Evolutionary conservation across 345 rosid species (phyloP).

Genomic region (Jatropha curcas): DNA sequence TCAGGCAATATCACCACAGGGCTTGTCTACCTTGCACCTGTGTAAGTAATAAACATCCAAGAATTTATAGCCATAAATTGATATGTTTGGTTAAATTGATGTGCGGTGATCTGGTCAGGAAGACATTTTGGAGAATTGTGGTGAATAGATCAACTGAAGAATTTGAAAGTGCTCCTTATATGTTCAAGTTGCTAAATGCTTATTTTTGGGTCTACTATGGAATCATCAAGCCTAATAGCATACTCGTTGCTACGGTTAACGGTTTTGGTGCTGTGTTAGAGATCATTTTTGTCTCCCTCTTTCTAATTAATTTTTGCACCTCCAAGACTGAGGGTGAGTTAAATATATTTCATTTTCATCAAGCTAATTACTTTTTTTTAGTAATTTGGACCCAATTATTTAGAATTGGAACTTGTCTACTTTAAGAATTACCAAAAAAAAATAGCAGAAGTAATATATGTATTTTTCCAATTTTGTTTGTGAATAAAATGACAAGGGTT

Average conservation of each 20-base stretch:
- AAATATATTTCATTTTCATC: not conserved
- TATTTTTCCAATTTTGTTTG: too few relatives aligned
- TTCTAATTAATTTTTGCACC: slow-evolving; percentile 63
- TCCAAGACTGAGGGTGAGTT: slow-evolving; percentile 48
- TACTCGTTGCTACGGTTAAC: slow-evolving; percentile 75
- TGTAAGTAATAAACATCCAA: slow-evolving; percentile 33
- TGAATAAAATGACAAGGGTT: not conserved
- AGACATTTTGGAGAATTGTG: slow-evolving; percentile 70
- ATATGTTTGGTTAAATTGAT: too few relatives aligned
- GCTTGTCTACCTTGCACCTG: slow-evolving; percentile 70
- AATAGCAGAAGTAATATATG: too few relatives aligned
- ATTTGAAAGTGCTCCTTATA: slow-evolving; percentile 68
- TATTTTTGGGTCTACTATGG: slow-evolving; percentile 79
- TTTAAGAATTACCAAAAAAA: too few relatives aligned
- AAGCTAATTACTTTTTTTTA: too few relatives aligned
- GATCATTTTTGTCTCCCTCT: slow-evolving; percentile 49
- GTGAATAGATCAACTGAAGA: slow-evolving; percentile 70
- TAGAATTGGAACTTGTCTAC: too few relatives aligned
- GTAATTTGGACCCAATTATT: too few relatives aligned
- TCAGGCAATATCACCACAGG: slow-evolving; percentile 78
- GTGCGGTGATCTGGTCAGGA: too few relatives aligned
- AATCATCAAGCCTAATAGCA: slow-evolving; percentile 58
- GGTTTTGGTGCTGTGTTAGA: slow-evolving; percentile 66
- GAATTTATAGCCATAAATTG: too few relatives aligned
- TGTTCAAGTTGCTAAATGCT: slow-evolving; percentile 60